Conservation (phyloP, 192 early-diverging fungal species). For the Coemansia sp. region DNA sequence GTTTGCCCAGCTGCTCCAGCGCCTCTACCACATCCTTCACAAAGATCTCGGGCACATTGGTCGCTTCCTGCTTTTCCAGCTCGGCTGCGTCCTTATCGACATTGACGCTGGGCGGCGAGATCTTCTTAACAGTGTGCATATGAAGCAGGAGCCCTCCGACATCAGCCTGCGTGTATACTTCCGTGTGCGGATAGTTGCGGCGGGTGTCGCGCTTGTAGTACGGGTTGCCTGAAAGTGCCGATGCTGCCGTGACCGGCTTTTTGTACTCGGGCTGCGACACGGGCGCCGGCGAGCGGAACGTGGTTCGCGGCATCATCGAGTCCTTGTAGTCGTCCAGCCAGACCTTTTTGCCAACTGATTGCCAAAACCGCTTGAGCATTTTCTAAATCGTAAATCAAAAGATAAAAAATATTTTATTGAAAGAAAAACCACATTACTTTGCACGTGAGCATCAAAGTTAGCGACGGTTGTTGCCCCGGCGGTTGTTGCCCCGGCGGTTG, state of each 20-base stretch:
- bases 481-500: constrained; percentile 17
- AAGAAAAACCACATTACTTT: not conserved
- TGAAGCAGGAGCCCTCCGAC: constrained; percentile 62
- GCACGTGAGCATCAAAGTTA: too few species aligned
- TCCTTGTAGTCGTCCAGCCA: constrained; percentile 58
- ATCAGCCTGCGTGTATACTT: constrained; percentile 76
- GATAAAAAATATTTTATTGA: constrained; percentile 4
- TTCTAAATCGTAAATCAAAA: not conserved
- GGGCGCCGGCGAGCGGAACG: constrained; percentile 68
- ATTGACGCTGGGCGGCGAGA: constrained; percentile 11
- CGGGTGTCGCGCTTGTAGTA: constrained; percentile 91
- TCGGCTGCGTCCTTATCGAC: constrained; percentile 1
- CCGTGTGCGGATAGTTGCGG: constrained; percentile 85
- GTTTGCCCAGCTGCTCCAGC: constrained; percentile 48
- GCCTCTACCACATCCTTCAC: constrained; percentile 53
- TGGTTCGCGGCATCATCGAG: constrained; percentile 64
- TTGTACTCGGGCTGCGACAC: constrained; percentile 57
- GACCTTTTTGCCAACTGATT: constrained; percentile 43
- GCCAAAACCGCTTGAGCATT: constrained; percentile 53
- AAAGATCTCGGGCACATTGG: constrained; percentile 17
- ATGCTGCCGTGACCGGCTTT: constrained; percentile 58
- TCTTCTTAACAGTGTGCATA: constrained; percentile 13
- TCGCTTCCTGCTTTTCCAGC: not conserved
- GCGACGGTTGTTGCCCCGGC: constrained; percentile 13
- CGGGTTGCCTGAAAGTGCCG: constrained; percentile 75